These are phyloP conservation scores for Cinnamomum micranthum DNA, from an alignment of 164 flowering plant species.

Conservation along the genomic window DNA sequence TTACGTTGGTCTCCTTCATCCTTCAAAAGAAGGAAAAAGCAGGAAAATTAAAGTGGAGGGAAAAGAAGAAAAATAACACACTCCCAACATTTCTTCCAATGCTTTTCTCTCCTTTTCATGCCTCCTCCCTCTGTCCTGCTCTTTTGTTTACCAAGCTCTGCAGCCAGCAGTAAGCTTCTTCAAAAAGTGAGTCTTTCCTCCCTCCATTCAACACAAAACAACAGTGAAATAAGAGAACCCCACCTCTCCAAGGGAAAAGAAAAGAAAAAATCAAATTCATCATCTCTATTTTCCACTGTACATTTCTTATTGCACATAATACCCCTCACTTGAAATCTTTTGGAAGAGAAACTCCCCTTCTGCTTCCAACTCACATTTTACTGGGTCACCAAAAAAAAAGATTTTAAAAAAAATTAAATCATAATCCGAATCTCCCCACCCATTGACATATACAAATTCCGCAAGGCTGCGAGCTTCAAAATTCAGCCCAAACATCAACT, in stretches of 20 bases:
- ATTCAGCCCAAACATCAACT: conserved; percentile 11
- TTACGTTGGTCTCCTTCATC: background rate
- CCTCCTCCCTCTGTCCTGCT: background rate
- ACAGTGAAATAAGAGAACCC: background rate
- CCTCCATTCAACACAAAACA: background rate
- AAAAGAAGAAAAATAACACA: conserved; percentile 3
- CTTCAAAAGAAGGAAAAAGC: conserved; percentile 3
- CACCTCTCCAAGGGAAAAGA: background rate
- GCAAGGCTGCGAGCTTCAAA: conserved; percentile 13
- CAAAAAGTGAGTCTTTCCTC: background rate
- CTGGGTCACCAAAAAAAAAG: conserved; percentile 1
- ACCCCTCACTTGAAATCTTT: conserved; percentile 8
- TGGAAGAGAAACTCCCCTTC: conserved; percentile 3
- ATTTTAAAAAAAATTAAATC: conserved; percentile 1
- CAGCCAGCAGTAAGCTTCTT: background rate
- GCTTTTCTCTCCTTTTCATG: conserved; percentile 19
- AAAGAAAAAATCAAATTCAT: conserved; percentile 9
- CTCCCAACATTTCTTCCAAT: background rate
- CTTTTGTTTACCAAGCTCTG: background rate
- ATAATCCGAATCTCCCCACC: conserved; percentile 8
- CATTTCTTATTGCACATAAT: conserved; percentile 13
- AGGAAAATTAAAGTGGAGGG: background rate
- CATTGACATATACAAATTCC: conserved; percentile 10
- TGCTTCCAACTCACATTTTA: background rate
- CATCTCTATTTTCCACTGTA: conserved; percentile 10